These are phyloP conservation scores for Fusarium mundagurra DNA, from an alignment of 2,329 filamentous ascomycete species.

Conservation along the genomic window DNA sequence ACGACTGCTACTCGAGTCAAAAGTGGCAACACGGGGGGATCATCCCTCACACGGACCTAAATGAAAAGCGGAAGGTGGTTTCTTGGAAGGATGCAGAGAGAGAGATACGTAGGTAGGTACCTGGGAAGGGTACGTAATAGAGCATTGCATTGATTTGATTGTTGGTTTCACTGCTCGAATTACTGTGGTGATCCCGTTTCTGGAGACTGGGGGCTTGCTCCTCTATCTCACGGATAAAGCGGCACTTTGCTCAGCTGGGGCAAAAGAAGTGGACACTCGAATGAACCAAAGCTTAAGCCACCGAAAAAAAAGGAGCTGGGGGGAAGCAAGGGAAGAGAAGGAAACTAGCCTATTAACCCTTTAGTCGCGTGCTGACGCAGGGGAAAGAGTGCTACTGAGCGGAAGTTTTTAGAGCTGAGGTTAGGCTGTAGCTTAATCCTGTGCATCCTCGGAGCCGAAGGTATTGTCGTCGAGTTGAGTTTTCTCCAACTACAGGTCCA, in stretches of 20 bases:
- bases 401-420: neutral
- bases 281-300: neutral
- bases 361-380: constrained; percentile 5
- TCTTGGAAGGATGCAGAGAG: neutral
- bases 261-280: constrained; percentile 14
- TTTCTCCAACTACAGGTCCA: neutral
- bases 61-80: constrained; percentile 30
- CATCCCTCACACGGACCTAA: constrained; percentile 5
- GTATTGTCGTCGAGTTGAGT: neutral
- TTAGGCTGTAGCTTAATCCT: neutral
- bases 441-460: neutral
- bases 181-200: constrained; percentile 4
- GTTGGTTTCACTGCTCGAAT: constrained; percentile 1
- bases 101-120: constrained; percentile 14
- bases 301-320: neutral
- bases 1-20: neutral
- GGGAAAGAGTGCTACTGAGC: neutral
- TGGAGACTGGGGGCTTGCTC: neutral
- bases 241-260: constrained; percentile 32
- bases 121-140: constrained; percentile 10
- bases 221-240: constrained; percentile 30
- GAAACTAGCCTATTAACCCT: constrained; percentile 17
- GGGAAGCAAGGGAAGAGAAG: neutral
- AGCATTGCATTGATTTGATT: neutral
- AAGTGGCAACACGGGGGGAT: neutral